Percentiles rank a stretch among this genome's conserved stretches.
These are phyloP conservation scores for Sicyos edulis DNA, from an alignment of 306 rosid species.

Conservation along the genomic window DNA sequence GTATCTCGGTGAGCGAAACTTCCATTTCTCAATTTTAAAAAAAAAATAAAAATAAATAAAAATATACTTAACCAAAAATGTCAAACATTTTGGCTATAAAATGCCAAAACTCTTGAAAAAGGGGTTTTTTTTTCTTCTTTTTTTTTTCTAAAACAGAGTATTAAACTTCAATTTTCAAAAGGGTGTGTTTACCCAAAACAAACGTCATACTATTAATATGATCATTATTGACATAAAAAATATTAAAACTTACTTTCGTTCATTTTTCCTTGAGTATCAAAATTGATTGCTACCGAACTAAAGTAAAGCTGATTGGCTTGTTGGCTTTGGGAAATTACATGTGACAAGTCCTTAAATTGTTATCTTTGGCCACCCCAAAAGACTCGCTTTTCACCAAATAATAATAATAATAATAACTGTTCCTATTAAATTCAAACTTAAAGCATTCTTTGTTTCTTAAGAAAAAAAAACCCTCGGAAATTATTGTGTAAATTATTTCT, in stretches of 20 bases:
- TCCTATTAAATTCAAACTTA: too few relatives aligned
- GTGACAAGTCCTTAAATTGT: background rate
- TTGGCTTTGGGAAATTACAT: background rate
- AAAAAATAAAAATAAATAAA: too few relatives aligned
- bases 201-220: background rate
- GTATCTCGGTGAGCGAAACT: too few relatives aligned
- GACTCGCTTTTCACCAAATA: too few relatives aligned
- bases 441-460: too few relatives aligned
- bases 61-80: background rate
- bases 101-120: background rate
- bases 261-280: too few relatives aligned
- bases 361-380: too few relatives aligned
- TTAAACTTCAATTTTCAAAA: background rate
- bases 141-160: background rate
- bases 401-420: too few relatives aligned
- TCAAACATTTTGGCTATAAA: slow-evolving; percentile 9
- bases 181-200: background rate
- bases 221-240: background rate
- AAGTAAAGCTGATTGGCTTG: background rate
- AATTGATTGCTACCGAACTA: background rate
- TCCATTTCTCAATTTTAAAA: too few relatives aligned
- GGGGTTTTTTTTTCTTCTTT: background rate
- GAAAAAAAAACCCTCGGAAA: too few relatives aligned
- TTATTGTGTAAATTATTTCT: too few relatives aligned
- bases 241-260: background rate